phyloP scores from a whole-genome alignment of 2,329 filamentous ascomycete genomes.

The Mycogone perniciosa region DNA sequence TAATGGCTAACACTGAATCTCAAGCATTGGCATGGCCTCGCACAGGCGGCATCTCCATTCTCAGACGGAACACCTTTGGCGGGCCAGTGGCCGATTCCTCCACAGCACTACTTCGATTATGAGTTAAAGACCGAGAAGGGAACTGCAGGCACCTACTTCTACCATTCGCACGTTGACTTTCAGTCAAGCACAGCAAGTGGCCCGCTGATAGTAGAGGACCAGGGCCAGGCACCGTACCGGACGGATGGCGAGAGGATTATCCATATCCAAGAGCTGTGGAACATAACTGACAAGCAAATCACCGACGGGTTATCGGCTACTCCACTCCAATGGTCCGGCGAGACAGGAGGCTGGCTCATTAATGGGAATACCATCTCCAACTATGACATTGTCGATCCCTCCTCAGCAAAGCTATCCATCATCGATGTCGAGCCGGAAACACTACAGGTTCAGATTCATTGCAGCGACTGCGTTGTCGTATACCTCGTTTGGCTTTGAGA shows the following conservation, averaged over 20 bases:
- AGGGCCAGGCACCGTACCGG: constrained; percentile 40
- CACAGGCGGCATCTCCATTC: constrained; percentile 53
- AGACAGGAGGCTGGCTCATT: constrained; percentile 35
- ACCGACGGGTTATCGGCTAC: constrained; percentile 40
- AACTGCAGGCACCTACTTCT: constrained; percentile 59
- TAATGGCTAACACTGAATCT: background rate
- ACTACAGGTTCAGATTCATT: constrained; percentile 57
- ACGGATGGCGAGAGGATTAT: constrained; percentile 58
- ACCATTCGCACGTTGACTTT: constrained; percentile 61
- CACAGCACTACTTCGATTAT: constrained; percentile 60
- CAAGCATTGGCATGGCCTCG: constrained; percentile 63
- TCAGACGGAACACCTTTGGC: constrained; percentile 56
- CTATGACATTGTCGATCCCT: constrained; percentile 25
- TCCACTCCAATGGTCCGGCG: constrained; percentile 53
- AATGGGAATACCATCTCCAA: constrained; percentile 15
- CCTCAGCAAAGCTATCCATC: constrained; percentile 33
- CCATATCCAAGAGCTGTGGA: constrained; percentile 51
- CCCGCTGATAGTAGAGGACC: constrained; percentile 51
- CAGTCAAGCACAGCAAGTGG: constrained; percentile 54
- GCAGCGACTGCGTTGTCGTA: constrained; percentile 50
- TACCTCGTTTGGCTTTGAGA: constrained; percentile 49
- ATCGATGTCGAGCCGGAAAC: constrained; percentile 54
- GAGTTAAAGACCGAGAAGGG: constrained; percentile 48
- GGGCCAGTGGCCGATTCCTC: constrained; percentile 60
- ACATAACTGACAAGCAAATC: constrained; percentile 45